Conservation (phyloP, 768 basidiomycete species). For the Pisolithus orientalis region DNA sequence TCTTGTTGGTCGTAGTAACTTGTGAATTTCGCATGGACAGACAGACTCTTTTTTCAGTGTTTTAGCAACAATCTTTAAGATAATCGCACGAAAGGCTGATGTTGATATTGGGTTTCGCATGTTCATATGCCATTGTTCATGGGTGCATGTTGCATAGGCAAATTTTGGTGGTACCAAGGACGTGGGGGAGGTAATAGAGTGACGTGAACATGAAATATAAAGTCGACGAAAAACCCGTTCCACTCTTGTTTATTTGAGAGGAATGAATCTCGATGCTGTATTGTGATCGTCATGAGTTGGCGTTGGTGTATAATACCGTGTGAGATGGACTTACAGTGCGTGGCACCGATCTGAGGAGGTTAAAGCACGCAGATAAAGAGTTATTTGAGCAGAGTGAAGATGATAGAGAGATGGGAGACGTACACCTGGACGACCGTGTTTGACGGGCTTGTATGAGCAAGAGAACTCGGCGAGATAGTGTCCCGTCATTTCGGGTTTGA, state of each 20-base stretch:
- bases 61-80: no score
- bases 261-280: constrained; percentile 81
- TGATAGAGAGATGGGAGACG: constrained; percentile 27
- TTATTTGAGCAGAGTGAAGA: not conserved
- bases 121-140: constrained; percentile 2
- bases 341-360: constrained; percentile 69
- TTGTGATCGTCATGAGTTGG: not conserved
- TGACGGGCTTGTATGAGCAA: constrained; percentile 96
- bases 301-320: not conserved
- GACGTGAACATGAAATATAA: constrained; percentile 23
- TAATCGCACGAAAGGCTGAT: no score
- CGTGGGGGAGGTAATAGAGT: constrained; percentile 11
- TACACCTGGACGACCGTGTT: constrained; percentile 99
- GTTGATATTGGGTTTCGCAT: not conserved
- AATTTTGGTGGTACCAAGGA: constrained; percentile 25
- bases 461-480: constrained; percentile 99
- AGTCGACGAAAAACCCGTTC: constrained; percentile 8
- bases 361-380: constrained; percentile 5
- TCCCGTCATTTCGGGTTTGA: constrained; percentile 99
- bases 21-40: no score
- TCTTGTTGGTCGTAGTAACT: no score
- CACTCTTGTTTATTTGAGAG: constrained; percentile 76
- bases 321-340: constrained; percentile 58
- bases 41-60: no score
- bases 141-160: constrained; percentile 31